Evolutionary conservation across 2,329 filamentous ascomycete species (phyloP), one percentile per base, ranked within the genome.

Genomic region (Aspergillus novoparasiticus): DNA sequence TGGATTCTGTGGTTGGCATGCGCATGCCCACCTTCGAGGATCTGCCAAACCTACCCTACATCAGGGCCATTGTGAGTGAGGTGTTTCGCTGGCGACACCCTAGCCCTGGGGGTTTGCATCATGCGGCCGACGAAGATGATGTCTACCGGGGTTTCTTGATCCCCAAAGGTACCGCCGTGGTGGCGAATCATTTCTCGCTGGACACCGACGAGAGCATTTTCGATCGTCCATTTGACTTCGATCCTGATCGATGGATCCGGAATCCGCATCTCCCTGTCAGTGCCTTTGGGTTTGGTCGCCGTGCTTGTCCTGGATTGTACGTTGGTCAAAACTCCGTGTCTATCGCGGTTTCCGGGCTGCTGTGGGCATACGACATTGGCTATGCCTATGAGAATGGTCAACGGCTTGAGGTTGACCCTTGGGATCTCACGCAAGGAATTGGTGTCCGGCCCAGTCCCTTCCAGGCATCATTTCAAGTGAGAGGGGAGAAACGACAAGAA

Each of bases 201-300:
- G 78, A 79, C 54, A 69, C 76, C 41, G 78, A 80, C 64, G 74
- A 75, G 41, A 72, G 72, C 19, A 76, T 77, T 61, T 81, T 77
- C 55, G 72, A 71, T 0, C 70, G 78, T n/a, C 75, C 79, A 1
- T 71, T 76, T 51, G 67, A 46, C 32, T 81, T 81, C 65, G 64
- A 76, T 21, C 80, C 80, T 1, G 69, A 72, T 3, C 71, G 79
- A 53, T 81, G 78, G 67, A 70, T 80, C 12, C 61, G 67, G 41
- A 60, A 67, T 76, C 41, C 81, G 79, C 83, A 84, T 12, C 84
- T 85, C 0, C 85, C 82, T 51, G 83, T 86, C 0, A 83, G 81
- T 11, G 83, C 86, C 57, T 85, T 88, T 65, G 86, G 82, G 0
- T 87, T 86, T 68, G 86, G 86, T 1, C 76, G 85, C 11, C 76